Evolutionary conservation across 148 eudicot genomes (phyloP), one percentile per base, ranked within the genome.

Genomic region (Nyssa sinensis): DNA sequence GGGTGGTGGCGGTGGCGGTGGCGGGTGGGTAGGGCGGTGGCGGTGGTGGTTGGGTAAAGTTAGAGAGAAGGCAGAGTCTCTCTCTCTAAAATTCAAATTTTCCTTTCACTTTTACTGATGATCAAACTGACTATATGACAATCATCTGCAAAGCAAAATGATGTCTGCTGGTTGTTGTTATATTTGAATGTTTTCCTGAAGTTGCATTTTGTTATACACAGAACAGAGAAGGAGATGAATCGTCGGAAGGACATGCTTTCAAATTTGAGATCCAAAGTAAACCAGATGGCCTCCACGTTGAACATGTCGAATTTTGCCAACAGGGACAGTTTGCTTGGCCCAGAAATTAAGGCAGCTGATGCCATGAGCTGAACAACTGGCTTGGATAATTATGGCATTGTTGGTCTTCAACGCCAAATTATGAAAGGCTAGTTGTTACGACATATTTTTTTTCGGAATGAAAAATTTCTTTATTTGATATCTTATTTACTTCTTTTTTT

Each of bases 281-380:
- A 76, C 75, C 91, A 95, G 82, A 92, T 95, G 98, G 96, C 91
- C 64, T 81, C 89, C 68, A 75, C 89, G 32, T 86, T 95, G 93
- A 95, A 88, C 84, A 89, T 92, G 94, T 90, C 98, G 73, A 89
- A 83, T 76, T 89, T 83, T 81, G 96, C 86, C 62, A 91, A 76
- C 80, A 90, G 93, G 83, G 98, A 95, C 81, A 88, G 88, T 81
- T 82, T 95, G 79, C 96, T 95, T 70, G 98, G 97, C 23, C 88
- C 96, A 34, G 96, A 90, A 34, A 83, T 66, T 61, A 91, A 87
- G 80, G 79, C 96, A 44, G 92, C 67, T 79, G 98, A 95, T 86
- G 97, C 91, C 30, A 81, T 83, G 84, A 83, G 87, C 83, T 89
- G 90, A 75, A 64, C 83, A 76, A 77, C 80, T 62, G 94, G 94